Evolutionary conservation across 192 early-diverging fungal genomes (phyloP).

Genomic region (Phycomyces nitens): DNA sequence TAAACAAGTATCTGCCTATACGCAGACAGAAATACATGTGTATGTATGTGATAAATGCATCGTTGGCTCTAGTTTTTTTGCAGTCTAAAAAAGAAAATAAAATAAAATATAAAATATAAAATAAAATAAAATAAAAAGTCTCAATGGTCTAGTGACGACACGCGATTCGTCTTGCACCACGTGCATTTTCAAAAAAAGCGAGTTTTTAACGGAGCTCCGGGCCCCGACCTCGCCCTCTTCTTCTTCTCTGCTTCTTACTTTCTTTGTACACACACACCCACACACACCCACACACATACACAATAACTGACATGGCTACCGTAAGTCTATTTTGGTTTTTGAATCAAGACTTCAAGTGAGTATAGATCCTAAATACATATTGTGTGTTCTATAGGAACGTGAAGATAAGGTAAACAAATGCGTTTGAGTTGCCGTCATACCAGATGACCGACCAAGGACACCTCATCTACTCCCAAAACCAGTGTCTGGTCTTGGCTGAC

Average conservation of each 20-base stretch:
- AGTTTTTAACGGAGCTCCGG: slow-evolving; percentile 1
- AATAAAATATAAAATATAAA: background rate
- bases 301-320: too few species aligned
- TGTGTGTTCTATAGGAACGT: slow-evolving; percentile 13
- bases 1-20: too few species aligned
- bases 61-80: too few species aligned
- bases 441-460: background rate
- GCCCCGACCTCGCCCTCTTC: background rate
- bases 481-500: too few species aligned
- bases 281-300: too few species aligned
- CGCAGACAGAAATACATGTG: too few species aligned
- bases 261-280: background rate
- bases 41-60: too few species aligned
- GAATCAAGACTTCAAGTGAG: too few species aligned
- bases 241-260: background rate
- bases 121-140: background rate
- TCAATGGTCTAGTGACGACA: background rate
- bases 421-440: background rate
- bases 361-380: background rate
- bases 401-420: slow-evolving; percentile 39
- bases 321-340: too few species aligned
- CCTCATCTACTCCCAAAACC: too few species aligned
- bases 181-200: background rate
- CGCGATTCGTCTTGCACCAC: background rate
- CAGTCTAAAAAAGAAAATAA: background rate